These are phyloP conservation scores for Ogataea parapolymorpha DNA, from an alignment of 805 yeast genomes.

Conservation along the genomic window DNA sequence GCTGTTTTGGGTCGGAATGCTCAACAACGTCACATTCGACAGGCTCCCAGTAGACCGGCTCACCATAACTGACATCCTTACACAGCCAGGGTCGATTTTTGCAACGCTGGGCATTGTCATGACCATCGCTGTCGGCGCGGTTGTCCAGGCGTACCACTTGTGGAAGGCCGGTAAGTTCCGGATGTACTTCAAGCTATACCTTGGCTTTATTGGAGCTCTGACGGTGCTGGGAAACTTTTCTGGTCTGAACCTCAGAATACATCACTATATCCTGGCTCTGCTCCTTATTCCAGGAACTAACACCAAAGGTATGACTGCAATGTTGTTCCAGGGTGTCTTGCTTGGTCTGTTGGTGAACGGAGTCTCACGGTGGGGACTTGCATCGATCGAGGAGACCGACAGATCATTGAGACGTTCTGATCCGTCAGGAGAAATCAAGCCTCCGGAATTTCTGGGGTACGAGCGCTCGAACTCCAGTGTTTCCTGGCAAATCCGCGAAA, in stretches of 20 bases:
- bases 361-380: conserved; percentile 89
- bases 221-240: conserved; percentile 50
- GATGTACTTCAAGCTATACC: conserved; percentile 56
- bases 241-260: conserved; percentile 70
- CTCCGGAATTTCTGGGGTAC: conserved; percentile 46
- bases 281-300: conserved; percentile 80
- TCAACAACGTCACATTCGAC: conserved; percentile 87
- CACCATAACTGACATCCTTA: conserved; percentile 63
- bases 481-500: conserved; percentile 33
- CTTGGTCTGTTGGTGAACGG: conserved; percentile 83
- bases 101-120: conserved; percentile 54
- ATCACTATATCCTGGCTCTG: conserved; percentile 77
- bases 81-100: conserved; percentile 72
- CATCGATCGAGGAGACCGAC: conserved; percentile 79
- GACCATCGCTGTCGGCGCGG: conserved; percentile 50
- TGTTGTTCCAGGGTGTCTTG: conserved; percentile 78
- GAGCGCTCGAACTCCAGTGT: conserved; percentile 32
- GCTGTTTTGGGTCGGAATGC: conserved; percentile 76
- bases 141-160: conserved; percentile 71
- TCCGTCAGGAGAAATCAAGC: conserved; percentile 53
- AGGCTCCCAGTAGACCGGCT: conserved; percentile 84
- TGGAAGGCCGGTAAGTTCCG: conserved; percentile 76
- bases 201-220: conserved; percentile 41
- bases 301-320: conserved; percentile 66
- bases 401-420: conserved; percentile 67